A percentile compares a stretch with the other conserved stretches of the same genome.
Conservation (phyloP, 805 yeast genomes). For the Lachancea thermotolerans region DNA sequence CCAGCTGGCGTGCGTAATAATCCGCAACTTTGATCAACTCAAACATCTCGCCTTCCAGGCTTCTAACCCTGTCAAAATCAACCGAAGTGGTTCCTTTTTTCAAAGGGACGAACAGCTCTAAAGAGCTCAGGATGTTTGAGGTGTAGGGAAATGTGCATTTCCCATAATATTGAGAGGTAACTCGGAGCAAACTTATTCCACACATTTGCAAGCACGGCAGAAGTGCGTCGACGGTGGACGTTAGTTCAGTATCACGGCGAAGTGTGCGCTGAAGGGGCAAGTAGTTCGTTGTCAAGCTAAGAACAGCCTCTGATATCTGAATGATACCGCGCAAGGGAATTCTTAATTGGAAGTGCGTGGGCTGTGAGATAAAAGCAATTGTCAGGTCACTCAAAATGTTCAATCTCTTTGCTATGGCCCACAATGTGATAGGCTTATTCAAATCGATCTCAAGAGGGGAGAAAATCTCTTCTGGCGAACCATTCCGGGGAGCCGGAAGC, state of each 20-base stretch:
- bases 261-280: conserved; percentile 49
- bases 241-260: conserved; percentile 47
- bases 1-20: conserved; percentile 23
- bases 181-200: conserved; percentile 39
- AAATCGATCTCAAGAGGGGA: conserved; percentile 52
- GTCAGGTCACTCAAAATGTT: conserved; percentile 41
- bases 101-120: conserved; percentile 58
- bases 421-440: conserved; percentile 45
- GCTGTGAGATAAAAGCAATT: conserved; percentile 39
- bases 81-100: conserved; percentile 34
- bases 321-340: conserved; percentile 60
- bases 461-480: conserved; percentile 31
- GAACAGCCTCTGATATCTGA: conserved; percentile 44
- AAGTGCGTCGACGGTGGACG: conserved; percentile 38
- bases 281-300: conserved; percentile 49
- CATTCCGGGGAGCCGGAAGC: conserved; percentile 30
- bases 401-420: conserved; percentile 47
- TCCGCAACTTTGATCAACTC: conserved; percentile 18
- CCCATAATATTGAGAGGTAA: conserved; percentile 24
- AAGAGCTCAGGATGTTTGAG: conserved; percentile 41
- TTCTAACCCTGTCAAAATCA: conserved; percentile 33
- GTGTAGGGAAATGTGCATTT: conserved; percentile 41
- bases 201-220: conserved; percentile 39
- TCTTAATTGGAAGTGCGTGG: conserved; percentile 49
- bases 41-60: conserved; percentile 19